A percentile compares a stretch with the other conserved stretches of the same genome.
phyloP scores from a whole-genome alignment of 208 protist genomes.

The Leishmania braziliensis region DNA sequence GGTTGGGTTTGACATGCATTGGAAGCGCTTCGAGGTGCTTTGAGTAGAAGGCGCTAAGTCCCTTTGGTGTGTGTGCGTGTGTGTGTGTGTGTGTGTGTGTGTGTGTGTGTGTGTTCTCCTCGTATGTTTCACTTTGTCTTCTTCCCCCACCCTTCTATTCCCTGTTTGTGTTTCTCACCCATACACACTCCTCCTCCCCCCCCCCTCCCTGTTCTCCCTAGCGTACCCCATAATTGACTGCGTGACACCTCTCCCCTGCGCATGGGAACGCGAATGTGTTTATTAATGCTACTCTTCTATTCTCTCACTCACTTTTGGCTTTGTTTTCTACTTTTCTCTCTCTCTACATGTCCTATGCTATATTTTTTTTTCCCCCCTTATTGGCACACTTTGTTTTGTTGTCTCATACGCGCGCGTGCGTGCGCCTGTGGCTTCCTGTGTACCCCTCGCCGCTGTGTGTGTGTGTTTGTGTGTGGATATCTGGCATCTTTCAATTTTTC shows the following conservation, averaged over 20 bases:
- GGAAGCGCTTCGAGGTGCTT: background rate
- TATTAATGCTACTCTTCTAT: background rate
- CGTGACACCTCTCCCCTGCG: background rate
- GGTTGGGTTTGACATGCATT: background rate
- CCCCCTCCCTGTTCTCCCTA: too few species aligned
- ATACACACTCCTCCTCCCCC: background rate
- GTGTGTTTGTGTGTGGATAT: background rate
- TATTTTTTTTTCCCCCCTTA: slow-evolving; percentile 10
- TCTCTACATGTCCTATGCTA: background rate
- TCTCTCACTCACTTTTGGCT: slow-evolving; percentile 12
- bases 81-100: background rate
- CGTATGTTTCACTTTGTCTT: background rate
- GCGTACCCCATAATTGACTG: background rate
- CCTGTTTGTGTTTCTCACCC: slow-evolving; percentile 12
- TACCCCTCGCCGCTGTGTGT: background rate
- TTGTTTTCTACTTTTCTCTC: slow-evolving; percentile 18
- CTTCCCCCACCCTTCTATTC: background rate
- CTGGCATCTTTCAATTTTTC: background rate
- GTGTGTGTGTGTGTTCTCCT: background rate
- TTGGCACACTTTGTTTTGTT: background rate
- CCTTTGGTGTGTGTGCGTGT: background rate
- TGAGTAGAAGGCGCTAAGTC: background rate
- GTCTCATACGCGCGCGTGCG: background rate
- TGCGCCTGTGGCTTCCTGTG: background rate
- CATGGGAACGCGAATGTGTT: background rate